Conservation (phyloP, 148 eudicot genomes). For the Hydrangea macrophylla region DNA sequence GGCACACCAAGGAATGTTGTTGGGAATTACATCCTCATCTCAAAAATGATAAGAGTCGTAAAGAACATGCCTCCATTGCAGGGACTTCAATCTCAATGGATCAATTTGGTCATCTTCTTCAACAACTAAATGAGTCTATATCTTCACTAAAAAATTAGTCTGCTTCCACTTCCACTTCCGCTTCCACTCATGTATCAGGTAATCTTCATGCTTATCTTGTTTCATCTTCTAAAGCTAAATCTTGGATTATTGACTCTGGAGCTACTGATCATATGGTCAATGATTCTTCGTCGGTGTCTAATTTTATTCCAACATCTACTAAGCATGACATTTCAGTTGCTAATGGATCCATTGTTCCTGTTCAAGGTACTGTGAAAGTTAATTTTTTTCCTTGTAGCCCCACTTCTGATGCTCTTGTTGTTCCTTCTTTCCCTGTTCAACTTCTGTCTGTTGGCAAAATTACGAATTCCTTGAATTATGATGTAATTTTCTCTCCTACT, state of each 20-base stretch:
- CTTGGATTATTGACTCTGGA: not conserved
- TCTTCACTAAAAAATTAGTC: no score
- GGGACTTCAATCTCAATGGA: no score
- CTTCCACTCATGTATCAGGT: no score
- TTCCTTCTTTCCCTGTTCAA: not conserved
- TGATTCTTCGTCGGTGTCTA: not conserved
- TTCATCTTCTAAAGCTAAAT: not conserved
- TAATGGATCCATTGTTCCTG: not conserved
- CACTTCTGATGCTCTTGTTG: not conserved
- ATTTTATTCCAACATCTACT: not conserved
- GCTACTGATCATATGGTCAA: conserved; percentile 6
- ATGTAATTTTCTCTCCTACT: not conserved
- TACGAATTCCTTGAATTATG: not conserved
- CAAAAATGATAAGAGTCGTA: no score
- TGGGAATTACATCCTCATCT: no score
- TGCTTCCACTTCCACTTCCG: no score
- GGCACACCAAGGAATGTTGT: no score
- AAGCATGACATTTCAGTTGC: not conserved
- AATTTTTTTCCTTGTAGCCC: not conserved
- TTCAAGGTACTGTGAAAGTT: not conserved
- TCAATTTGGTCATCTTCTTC: no score
- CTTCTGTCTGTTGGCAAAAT: not conserved
- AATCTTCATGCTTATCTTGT: not conserved
- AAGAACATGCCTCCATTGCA: no score
- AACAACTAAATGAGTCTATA: no score